These are phyloP conservation scores for Raffaelea arxii DNA, from an alignment of 2,329 filamentous ascomycete genomes.

Conservation along the genomic window DNA sequence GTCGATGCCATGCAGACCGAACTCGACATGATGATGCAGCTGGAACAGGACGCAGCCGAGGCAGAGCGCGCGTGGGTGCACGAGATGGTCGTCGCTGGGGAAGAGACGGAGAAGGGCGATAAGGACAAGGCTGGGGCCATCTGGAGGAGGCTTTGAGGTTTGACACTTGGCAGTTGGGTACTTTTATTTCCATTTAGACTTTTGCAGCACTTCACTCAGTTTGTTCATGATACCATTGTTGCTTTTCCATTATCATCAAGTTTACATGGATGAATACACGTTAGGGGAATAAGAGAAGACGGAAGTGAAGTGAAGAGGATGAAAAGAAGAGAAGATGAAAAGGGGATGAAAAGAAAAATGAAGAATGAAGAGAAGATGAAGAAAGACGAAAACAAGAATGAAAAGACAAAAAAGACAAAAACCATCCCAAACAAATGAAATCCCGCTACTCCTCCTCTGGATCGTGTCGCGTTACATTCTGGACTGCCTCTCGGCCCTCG, in stretches of 20 bases:
- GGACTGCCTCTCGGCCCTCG: not conserved
- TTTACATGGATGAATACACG: not conserved
- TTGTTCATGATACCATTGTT: no score
- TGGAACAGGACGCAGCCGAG: conserved; percentile 46
- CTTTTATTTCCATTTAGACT: no score
- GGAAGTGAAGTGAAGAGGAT: not conserved
- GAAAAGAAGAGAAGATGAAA: not conserved
- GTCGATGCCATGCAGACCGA: conserved; percentile 53
- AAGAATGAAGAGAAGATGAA: no score
- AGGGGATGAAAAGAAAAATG: not conserved
- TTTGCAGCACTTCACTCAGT: no score
- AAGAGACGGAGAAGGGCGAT: conserved; percentile 4
- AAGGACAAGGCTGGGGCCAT: conserved; percentile 31
- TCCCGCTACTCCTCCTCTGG: no score
- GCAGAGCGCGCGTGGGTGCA: conserved; percentile 52
- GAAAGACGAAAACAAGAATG: no score
- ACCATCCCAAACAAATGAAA: no score
- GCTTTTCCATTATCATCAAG: no score
- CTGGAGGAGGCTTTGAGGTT: conserved; percentile 29
- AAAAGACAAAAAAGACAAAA: not conserved
- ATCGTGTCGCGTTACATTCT: no score
- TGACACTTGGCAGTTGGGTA: not conserved
- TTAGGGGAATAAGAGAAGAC: not conserved
- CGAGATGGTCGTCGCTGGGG: conserved; percentile 26
- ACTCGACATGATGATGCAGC: conserved; percentile 49